Base-by-base conservation (phyloP, 129 eudicot species). In the Sambucus nigra region DNA sequence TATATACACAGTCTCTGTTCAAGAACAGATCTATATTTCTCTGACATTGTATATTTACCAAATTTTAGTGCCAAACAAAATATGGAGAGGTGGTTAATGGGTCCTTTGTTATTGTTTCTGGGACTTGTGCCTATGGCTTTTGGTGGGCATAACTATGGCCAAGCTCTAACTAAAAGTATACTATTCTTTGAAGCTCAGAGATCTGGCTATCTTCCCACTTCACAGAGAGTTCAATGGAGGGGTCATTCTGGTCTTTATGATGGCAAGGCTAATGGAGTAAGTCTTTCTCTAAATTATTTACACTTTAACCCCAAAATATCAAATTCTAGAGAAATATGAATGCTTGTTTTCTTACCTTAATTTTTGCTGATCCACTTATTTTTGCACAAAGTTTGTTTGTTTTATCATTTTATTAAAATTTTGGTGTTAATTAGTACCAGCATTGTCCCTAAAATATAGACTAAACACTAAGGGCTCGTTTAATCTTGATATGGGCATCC, bases 141-240 rank as follows among this genome's bases (percentile, higher is more conserved):
- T 28, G 84, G 70, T 22, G 70, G 67, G 40, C 84, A 77, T 64
- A 53, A 77, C 52, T 77, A 77, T 61, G 76, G 69, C 23, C 46
- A 72, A 48, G 84, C 84, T 53, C 60, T 77, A 42, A 42, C 19
- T 15, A 78, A 78, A 69, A 73, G 92, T 80, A 60, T 86, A 67
- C 71, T 86, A 46, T 86, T 81, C 53, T 86, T 75, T 62, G 95
- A 86, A 68, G 92, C 95, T 64, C 95, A 86, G 70, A 81, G 93
- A 78, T 86, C 92, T 57, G 95, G 95, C 59, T 72, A 71, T 53
- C 74, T 86, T 44, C 92, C 93, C 14, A 55, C 55, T 46, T 72
- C 44, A 47, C 95, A 86, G 53, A 75, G 77, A 1, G 42, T 65
- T 21, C 28, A 48, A 17, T 72, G 77, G 77, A 22, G 79, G 2